Evolutionary conservation across 1,284 basidiomycete genomes (phyloP).

Genomic region (Porogramme epimiltina): DNA sequence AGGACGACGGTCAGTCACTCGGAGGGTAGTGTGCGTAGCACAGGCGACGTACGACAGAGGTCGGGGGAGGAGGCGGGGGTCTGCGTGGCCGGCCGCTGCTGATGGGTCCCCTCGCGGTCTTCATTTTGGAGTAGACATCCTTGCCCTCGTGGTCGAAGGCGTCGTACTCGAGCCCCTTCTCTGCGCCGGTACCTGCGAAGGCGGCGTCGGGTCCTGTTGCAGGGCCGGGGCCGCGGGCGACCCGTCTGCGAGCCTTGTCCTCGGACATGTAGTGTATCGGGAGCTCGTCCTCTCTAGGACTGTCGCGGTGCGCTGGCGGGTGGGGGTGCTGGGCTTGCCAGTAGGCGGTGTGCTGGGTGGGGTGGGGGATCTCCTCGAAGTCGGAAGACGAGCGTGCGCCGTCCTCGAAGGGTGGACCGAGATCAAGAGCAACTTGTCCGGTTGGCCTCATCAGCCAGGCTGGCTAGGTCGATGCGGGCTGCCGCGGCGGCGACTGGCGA

Average conservation of each 20-base stretch:
- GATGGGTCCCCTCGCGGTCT: slow-evolving; percentile 47
- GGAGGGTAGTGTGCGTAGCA: neutral
- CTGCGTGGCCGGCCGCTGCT: slow-evolving; percentile 64
- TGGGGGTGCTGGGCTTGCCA: slow-evolving; percentile 25
- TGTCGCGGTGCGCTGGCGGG: slow-evolving; percentile 23
- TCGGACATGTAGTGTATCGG: slow-evolving; percentile 74
- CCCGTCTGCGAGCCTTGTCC: slow-evolving; percentile 66
- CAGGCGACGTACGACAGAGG: slow-evolving; percentile 59
- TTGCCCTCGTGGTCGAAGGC: slow-evolving; percentile 70
- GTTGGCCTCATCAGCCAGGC: slow-evolving; percentile 55
- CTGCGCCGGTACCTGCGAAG: slow-evolving; percentile 37
- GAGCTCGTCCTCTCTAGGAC: slow-evolving; percentile 53
- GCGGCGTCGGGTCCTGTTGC: slow-evolving; percentile 33
- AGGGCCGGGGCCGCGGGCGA: slow-evolving; percentile 45
- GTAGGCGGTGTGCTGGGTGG: slow-evolving; percentile 39
- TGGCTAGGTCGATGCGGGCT: slow-evolving; percentile 8
- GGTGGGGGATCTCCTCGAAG: slow-evolving; percentile 71
- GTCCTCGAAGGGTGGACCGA: slow-evolving; percentile 53
- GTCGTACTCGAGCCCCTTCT: slow-evolving; percentile 35
- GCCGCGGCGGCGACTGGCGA: slow-evolving; percentile 8
- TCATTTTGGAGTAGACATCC: slow-evolving; percentile 71
- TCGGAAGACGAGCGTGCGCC: slow-evolving; percentile 52
- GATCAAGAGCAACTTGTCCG: slow-evolving; percentile 64
- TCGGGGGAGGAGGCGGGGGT: slow-evolving; percentile 65
- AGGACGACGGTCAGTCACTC: neutral